Evolutionary conservation across 2,329 filamentous ascomycete genomes (phyloP), one percentile per base, ranked within the genome.

Genomic region (Didymella keratinophila): DNA sequence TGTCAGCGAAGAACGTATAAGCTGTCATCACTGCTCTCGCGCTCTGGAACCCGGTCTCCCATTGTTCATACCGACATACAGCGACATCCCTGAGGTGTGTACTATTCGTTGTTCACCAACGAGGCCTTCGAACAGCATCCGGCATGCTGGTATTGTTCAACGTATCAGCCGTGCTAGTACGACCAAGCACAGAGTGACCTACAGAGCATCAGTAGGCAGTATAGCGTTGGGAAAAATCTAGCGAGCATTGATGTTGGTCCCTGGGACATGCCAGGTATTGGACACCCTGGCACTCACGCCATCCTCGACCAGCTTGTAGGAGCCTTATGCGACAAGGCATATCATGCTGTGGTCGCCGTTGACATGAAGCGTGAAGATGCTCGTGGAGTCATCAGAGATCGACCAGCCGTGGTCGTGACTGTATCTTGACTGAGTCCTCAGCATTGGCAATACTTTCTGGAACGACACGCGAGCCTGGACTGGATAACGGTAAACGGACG

Each of bases 301-400:
- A 25, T 25, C 23, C 23, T 25, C 23, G 23, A 25, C 23, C 23
- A 25, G 4, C 23, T 25, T 7, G 23, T 25, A 25, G 23, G 7
- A 25, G 7, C 7, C 23, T 4, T 3, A 25, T 25, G 23, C 23
- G 23, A 25, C 23, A 3, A 25, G 7, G 23, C 23, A 25, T 25
- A 25, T 25, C 4, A 25, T 7, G 23, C 23, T 3, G 23, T 7
- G 23, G 7, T 7, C 23, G 23, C 23, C 23, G n/a, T 25, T 25
- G 23, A 25, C 3, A 25, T 7, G 7, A 25, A 25, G 7, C 23
- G 23, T 25, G 23, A 25, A 25, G 23, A 25, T 25, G 23, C 23
- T 25, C 55, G 56, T 18, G 60, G 30, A 23, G 49, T 46, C 23
- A 47, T 63, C 16, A 51, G 60, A 34, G 46, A 63, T 45, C 28